Conservation (phyloP, 345 rosid species). For the Trapa bicornis region DNA sequence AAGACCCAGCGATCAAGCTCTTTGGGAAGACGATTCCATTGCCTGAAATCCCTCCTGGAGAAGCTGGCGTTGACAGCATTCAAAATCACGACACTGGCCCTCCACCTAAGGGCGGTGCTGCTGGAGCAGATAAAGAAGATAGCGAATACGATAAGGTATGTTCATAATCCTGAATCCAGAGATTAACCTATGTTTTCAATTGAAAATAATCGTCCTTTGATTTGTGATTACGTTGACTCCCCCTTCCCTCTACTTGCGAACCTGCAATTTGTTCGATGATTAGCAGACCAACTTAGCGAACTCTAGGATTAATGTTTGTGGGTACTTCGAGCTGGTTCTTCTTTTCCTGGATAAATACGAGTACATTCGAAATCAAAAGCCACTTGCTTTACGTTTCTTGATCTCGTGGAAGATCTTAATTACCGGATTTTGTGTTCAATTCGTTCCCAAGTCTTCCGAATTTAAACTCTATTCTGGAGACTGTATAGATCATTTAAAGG, state of each 20-base stretch:
- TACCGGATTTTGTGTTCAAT: not conserved
- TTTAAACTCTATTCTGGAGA: not conserved
- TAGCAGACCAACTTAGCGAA: not conserved
- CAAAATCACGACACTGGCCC: conserved; percentile 29
- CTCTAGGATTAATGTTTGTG: not conserved
- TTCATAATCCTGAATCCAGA: conserved; percentile 8
- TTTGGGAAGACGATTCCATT: conserved; percentile 81
- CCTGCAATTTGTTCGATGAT: not conserved
- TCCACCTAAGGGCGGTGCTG: conserved; percentile 17
- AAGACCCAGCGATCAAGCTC: conserved; percentile 80
- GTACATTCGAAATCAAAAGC: no score
- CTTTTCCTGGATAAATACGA: no score
- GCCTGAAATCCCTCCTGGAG: conserved; percentile 29
- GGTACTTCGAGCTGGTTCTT: not conserved
- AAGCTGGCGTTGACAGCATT: conserved; percentile 13
- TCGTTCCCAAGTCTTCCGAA: not conserved
- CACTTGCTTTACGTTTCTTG: not conserved
- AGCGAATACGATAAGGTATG: conserved; percentile 26
- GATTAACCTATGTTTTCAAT: conserved; percentile 9
- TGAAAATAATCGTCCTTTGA: conserved; percentile 16
- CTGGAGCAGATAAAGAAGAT: conserved; percentile 10
- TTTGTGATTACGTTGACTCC: conserved; percentile 11
- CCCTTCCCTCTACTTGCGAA: not conserved
- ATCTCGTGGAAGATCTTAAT: not conserved
- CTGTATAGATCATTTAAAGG: not conserved